phyloP scores from a whole-genome alignment of 306 rosid species.

The Vachellia collinsii region DNA sequence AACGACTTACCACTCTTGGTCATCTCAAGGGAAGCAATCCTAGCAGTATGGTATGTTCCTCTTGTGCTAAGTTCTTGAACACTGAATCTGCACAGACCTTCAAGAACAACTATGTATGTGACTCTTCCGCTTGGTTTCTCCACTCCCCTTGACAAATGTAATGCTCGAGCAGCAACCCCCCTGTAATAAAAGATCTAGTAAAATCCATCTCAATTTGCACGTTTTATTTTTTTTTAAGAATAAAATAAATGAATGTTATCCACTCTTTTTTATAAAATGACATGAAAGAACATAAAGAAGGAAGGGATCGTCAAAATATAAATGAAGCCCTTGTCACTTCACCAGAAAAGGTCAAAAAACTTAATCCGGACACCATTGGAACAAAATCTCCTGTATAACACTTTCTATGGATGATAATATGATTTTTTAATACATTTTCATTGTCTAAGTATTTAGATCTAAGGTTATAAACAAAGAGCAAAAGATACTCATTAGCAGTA shows the following conservation, averaged over 20 bases:
- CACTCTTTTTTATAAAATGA: slow-evolving; percentile 11
- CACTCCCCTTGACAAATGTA: slow-evolving; percentile 96
- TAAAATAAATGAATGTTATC: slow-evolving; percentile 16
- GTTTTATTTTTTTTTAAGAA: slow-evolving; percentile 8
- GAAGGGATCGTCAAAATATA: slow-evolving; percentile 1
- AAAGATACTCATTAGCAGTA: slow-evolving; percentile 20
- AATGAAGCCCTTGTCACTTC: slow-evolving; percentile 13
- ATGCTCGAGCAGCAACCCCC: slow-evolving; percentile 97
- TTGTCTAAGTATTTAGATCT: slow-evolving; percentile 5
- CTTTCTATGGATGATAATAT: background rate
- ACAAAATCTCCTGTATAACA: slow-evolving; percentile 16
- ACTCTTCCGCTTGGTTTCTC: slow-evolving; percentile 99
- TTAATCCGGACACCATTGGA: background rate
- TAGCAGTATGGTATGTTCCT: slow-evolving; percentile 90
- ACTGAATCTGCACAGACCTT: slow-evolving; percentile 92
- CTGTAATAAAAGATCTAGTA: slow-evolving; percentile 51
- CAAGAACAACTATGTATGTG: slow-evolving; percentile 91
- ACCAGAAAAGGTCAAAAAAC: slow-evolving; percentile 30
- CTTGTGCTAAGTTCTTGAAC: slow-evolving; percentile 93
- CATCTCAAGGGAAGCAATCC: slow-evolving; percentile 88
- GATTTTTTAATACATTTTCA: slow-evolving; percentile 21
- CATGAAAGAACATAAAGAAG: background rate
- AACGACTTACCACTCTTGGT: slow-evolving; percentile 69
- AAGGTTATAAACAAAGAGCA: slow-evolving; percentile 4
- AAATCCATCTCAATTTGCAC: slow-evolving; percentile 28